Base-by-base conservation (phyloP, 139 green algal species). In the Auxenochlorella pyrenoidosa region DNA sequence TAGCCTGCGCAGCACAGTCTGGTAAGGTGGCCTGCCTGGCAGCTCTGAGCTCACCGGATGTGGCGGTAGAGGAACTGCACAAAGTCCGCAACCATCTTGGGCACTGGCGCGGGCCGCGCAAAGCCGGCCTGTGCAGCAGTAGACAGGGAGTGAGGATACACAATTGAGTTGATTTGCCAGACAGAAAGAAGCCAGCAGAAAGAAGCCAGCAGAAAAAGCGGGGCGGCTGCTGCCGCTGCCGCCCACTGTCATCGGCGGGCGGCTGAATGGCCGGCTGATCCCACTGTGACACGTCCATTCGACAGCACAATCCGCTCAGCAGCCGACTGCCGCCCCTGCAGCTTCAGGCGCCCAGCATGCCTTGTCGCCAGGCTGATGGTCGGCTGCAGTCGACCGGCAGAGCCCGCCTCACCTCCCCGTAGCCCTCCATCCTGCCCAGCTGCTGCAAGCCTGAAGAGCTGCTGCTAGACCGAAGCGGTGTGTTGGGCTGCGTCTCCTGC, bases 61-160 rank as follows among this genome's bases (percentile, higher is more conserved):
- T 98, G 96, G 38, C 95, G 89, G 90, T 99, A 99, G 79, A 99
- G 95, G 92, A 99, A 99, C 18, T 95, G 88, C 44, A 98, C 95
- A 85, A 99, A 99, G 88, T 98, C 96, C 88, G 98, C 95, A 3
- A 99, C 97, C 72, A 98, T 94, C 81, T 98, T 97, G 2, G 94
- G 95, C 34, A 99, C 96, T 40, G 88, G 82, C 19, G 85, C 59
- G 15, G 85, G 41, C 30, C 89, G 82, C 22, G 51, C 75, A 32
- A 81, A 77, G 43, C 68, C 82, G 36, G 63, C 85, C 82, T 88
- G 88, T 63, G 36, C 32, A 44, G 21, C 22, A 18, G 72, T 21
- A 78, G 38, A 5, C 38, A 41, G 66, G 60, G 26, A 40, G 6
- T 44, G 71, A 28, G 34, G 34, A 1, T 40, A 43, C 32, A 51